A percentile compares a stretch with the other conserved stretches of the same genome.
These are phyloP conservation scores for Calonectria ilicicola DNA, from an alignment of 2,329 filamentous ascomycete species.

Conservation along the genomic window DNA sequence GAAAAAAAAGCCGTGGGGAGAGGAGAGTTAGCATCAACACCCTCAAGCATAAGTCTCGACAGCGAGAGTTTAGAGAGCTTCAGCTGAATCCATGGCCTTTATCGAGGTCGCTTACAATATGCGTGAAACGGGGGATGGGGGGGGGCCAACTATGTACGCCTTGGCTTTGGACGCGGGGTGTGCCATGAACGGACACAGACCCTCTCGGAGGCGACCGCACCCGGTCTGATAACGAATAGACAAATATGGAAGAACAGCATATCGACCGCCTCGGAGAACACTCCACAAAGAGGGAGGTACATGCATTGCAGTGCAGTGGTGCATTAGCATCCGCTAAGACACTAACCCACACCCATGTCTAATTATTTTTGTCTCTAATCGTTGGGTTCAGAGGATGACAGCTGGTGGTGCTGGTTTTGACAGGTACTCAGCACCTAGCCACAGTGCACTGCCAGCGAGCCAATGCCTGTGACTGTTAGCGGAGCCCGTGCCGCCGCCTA, in stretches of 20 bases:
- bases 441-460: not conserved
- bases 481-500: conserved; percentile 6
- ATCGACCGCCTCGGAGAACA: not conserved
- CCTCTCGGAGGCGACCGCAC: conserved; percentile 34
- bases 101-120: conserved; percentile 39
- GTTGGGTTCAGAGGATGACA: not conserved
- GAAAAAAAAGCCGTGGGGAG: not conserved
- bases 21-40: conserved; percentile 23
- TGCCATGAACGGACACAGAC: conserved; percentile 20
- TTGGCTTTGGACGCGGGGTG: conserved; percentile 22
- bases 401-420: not conserved
- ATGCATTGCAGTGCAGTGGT: not conserved
- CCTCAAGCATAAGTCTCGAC: conserved; percentile 29
- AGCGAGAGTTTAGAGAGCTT: conserved; percentile 35
- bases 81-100: conserved; percentile 30
- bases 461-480: conserved; percentile 10
- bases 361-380: not conserved
- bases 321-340: not conserved
- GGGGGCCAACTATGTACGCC: conserved; percentile 4
- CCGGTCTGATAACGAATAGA: conserved; percentile 20
- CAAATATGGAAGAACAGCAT: not conserved
- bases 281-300: not conserved
- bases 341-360: not conserved
- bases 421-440: not conserved
- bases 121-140: conserved; percentile 41